Evolutionary conservation across 441 rosid genomes (phyloP).

Genomic region (Flueggea neowawraea): DNA sequence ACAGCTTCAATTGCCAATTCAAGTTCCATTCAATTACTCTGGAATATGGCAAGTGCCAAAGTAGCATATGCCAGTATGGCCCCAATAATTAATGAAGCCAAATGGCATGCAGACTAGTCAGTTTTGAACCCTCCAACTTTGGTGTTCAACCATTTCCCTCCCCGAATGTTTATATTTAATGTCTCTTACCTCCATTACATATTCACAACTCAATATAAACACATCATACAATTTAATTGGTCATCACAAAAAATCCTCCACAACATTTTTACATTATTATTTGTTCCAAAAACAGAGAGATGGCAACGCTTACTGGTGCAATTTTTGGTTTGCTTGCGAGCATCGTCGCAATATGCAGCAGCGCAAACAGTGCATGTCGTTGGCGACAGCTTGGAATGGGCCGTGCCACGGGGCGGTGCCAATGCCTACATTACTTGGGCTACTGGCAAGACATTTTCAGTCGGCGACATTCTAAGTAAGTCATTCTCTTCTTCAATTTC

Average conservation of each 20-base stretch:
- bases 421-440: slow-evolving; percentile 34
- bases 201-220: neutral
- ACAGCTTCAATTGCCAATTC: too few relatives aligned
- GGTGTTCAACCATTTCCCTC: too few relatives aligned
- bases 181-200: too few relatives aligned
- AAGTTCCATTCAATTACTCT: too few relatives aligned
- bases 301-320: slow-evolving; percentile 14
- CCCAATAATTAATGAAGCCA: too few relatives aligned
- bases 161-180: too few relatives aligned
- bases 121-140: too few relatives aligned
- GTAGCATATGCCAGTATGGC: too few relatives aligned
- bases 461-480: slow-evolving; percentile 38
- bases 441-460: slow-evolving; percentile 23
- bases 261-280: too few relatives aligned
- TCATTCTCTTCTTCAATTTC: neutral
- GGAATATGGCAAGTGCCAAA: too few relatives aligned
- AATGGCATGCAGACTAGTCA: too few relatives aligned
- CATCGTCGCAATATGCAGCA: slow-evolving; percentile 12
- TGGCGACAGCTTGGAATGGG: slow-evolving; percentile 41
- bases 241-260: neutral
- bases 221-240: neutral
- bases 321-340: slow-evolving; percentile 14
- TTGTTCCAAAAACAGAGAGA: neutral
- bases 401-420: slow-evolving; percentile 17
- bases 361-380: slow-evolving; percentile 46